A percentile compares a stretch with the other conserved stretches of the same genome.
Evolutionary conservation across 176 grass and related monocot species (phyloP).

Genomic region (Oryza glaberrima): DNA sequence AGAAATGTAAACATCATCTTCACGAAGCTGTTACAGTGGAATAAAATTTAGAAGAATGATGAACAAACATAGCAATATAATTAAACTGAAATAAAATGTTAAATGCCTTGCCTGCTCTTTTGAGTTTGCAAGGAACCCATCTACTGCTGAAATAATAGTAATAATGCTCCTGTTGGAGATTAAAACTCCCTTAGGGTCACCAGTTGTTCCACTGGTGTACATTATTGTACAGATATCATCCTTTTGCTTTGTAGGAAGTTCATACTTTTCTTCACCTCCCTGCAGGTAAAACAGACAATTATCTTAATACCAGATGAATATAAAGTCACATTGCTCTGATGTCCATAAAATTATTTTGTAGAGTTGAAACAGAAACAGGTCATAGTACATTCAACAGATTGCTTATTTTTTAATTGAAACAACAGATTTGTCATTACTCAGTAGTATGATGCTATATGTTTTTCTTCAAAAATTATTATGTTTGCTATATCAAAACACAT

Average conservation of each 20-base stretch:
- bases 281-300: conserved; percentile 42
- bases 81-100: conserved; percentile 6
- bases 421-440: neutral
- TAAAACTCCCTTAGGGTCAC: conserved; percentile 92
- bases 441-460: neutral
- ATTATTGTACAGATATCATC: conserved; percentile 92
- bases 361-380: neutral
- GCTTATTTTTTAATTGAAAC: neutral
- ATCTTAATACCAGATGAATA: conserved; percentile 24
- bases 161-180: conserved; percentile 91
- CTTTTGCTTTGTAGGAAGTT: conserved; percentile 76
- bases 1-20: conserved; percentile 77
- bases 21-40: conserved; percentile 53
- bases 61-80: conserved; percentile 4
- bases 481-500: neutral
- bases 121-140: conserved; percentile 56
- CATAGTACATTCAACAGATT: neutral
- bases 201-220: conserved; percentile 98
- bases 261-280: conserved; percentile 71
- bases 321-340: conserved; percentile 27
- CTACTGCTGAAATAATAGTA: conserved; percentile 72
- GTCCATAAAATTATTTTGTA: neutral
- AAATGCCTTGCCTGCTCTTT: conserved; percentile 54
- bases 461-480: neutral
- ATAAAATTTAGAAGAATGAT: conserved; percentile 29